phyloP scores from a whole-genome alignment of 179 eudicot genomes.

The Silene vulgaris region DNA sequence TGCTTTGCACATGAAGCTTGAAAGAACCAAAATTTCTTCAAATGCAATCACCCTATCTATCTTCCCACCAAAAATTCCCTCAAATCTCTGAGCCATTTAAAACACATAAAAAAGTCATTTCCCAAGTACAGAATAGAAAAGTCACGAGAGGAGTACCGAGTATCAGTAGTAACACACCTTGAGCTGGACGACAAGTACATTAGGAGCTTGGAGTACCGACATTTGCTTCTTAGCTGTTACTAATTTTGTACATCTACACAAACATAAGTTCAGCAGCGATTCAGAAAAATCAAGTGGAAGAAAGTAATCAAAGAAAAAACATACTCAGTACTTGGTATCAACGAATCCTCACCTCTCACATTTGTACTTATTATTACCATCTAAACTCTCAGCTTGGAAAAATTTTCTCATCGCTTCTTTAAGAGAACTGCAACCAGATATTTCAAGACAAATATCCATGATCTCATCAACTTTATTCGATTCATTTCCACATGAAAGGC shows the following conservation, averaged over 20 bases:
- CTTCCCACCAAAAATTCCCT: constrained; percentile 81
- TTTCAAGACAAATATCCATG: constrained; percentile 91
- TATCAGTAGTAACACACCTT: constrained; percentile 50
- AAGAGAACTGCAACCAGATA: constrained; percentile 59
- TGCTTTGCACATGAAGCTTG: constrained; percentile 87
- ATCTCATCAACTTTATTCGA: constrained; percentile 96
- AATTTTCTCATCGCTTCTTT: constrained; percentile 75
- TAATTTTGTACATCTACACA: constrained; percentile 78
- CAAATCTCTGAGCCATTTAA: constrained; percentile 64
- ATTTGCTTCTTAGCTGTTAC: constrained; percentile 89
- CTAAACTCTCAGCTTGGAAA: constrained; percentile 83
- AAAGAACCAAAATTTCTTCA: constrained; percentile 77
- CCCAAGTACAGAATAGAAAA: neutral
- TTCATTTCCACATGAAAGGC: constrained; percentile 76
- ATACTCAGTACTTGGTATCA: constrained; percentile 26
- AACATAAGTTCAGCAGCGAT: constrained; percentile 16
- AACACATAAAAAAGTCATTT: constrained; percentile 20
- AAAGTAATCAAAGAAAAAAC: neutral
- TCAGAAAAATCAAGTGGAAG: constrained; percentile 10
- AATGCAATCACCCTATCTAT: constrained; percentile 75
- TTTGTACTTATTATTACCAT: constrained; percentile 91
- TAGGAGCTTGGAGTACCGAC: constrained; percentile 92
- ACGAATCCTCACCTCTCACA: constrained; percentile 56
- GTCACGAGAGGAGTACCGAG: neutral
- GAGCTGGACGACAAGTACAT: constrained; percentile 87